Conservation (phyloP, 75 land plant species). For the Gnetum montanum region DNA sequence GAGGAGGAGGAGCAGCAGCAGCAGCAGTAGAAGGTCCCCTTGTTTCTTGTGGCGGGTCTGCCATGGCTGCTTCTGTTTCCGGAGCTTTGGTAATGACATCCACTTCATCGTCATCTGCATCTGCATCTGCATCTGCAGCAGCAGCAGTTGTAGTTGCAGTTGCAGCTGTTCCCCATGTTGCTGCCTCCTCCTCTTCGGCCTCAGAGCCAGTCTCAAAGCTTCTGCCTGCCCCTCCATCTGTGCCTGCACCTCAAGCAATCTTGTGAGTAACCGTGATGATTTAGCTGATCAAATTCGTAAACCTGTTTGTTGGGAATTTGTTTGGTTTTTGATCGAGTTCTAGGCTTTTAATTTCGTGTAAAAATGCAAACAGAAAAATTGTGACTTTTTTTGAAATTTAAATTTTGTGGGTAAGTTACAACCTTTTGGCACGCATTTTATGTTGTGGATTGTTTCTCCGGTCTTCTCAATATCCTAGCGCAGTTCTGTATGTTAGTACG, state of each 20-base stretch:
- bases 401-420: too few species aligned
- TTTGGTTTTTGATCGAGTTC: background rate
- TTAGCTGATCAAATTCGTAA: too few species aligned
- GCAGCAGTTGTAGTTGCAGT: conserved; percentile 4
- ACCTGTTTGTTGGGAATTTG: too few species aligned
- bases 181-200: conserved; percentile 3
- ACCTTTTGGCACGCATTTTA: too few species aligned
- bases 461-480: too few species aligned
- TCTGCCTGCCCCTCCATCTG: background rate
- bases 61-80: background rate
- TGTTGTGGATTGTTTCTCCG: too few species aligned
- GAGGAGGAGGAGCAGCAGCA: conserved; percentile 1
- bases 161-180: background rate
- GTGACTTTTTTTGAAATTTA: background rate
- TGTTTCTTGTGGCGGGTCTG: too few species aligned
- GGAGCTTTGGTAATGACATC: background rate
- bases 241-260: background rate
- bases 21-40: too few species aligned
- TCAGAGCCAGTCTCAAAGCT: background rate
- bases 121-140: too few species aligned
- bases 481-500: too few species aligned
- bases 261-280: too few species aligned
- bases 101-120: conserved; percentile 11
- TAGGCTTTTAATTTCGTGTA: background rate
- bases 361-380: background rate